These are phyloP conservation scores for Salix koriyanagi DNA, from an alignment of 345 rosid species.

Conservation along the genomic window DNA sequence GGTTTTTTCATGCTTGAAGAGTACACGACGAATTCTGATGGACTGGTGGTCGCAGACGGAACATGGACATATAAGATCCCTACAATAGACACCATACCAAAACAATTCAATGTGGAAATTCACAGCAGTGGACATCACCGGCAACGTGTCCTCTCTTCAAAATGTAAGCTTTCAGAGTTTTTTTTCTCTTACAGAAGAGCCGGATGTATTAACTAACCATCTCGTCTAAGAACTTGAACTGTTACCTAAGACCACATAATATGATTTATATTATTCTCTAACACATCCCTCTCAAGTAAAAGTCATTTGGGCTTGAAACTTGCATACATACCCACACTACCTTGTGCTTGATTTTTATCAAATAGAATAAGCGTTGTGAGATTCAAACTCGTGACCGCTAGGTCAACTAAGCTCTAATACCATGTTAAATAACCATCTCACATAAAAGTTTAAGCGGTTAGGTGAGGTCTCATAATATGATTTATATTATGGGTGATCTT, in stretches of 20 bases:
- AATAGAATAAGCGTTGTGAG: no score
- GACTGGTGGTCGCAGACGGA: constrained; percentile 61
- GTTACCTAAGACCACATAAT: rapidly evolving
- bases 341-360: no score
- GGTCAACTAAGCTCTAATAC: no score
- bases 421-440: rapidly evolving
- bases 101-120: constrained; percentile 67
- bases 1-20: constrained; percentile 94
- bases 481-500: no score
- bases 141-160: constrained; percentile 77
- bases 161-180: constrained; percentile 40
- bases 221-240: rapidly evolving
- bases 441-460: no score
- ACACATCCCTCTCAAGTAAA: no score
- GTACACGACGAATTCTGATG: constrained; percentile 69
- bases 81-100: constrained; percentile 73
- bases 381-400: rapidly evolving
- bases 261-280: no score
- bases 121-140: constrained; percentile 70
- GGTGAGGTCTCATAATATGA: no score
- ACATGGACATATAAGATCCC: constrained; percentile 91
- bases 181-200: background rate
- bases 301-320: no score
- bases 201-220: no score
- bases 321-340: no score